These are phyloP conservation scores for Hypericum perforatum DNA, from an alignment of 345 rosid species.

Conservation along the genomic window DNA sequence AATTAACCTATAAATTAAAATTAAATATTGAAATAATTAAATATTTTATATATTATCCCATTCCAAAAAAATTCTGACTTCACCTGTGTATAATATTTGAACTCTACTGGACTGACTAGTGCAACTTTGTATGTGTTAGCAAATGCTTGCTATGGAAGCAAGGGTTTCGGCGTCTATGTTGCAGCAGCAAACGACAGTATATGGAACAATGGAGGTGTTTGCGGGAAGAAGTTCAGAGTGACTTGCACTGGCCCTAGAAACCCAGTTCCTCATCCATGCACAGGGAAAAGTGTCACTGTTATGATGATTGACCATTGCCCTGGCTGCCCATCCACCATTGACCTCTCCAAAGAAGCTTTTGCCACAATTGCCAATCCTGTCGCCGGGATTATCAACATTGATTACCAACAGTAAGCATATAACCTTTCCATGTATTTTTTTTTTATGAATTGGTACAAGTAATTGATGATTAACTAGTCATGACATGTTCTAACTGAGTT, in stretches of 20 bases:
- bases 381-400: slow-evolving; percentile 1
- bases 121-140: slow-evolving; percentile 2
- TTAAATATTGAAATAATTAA: too few species aligned
- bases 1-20: too few species aligned
- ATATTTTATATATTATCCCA: too few species aligned
- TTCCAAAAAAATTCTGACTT: too few species aligned
- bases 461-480: too few species aligned
- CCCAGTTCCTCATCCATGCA: slow-evolving; percentile 13
- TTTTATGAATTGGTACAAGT: too few species aligned
- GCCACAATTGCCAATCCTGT: slow-evolving; percentile 2
- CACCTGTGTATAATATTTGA: too few species aligned
- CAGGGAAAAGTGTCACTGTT: slow-evolving; percentile 4
- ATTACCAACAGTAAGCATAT: background rate
- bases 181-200: slow-evolving; percentile 19
- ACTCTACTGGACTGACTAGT: too few species aligned
- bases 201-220: slow-evolving; percentile 16
- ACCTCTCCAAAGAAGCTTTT: slow-evolving; percentile 2
- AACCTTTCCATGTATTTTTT: background rate
- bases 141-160: slow-evolving; percentile 14
- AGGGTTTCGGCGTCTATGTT: slow-evolving; percentile 8
- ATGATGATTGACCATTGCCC: background rate
- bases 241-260: slow-evolving; percentile 11
- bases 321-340: slow-evolving; percentile 1
- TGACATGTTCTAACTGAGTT: too few species aligned
- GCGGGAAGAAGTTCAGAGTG: slow-evolving; percentile 11